Percentiles rank a stretch among this genome's conserved stretches.
phyloP scores from a whole-genome alignment of 2,329 filamentous ascomycete species.

The Trichoderma guizhouense region DNA sequence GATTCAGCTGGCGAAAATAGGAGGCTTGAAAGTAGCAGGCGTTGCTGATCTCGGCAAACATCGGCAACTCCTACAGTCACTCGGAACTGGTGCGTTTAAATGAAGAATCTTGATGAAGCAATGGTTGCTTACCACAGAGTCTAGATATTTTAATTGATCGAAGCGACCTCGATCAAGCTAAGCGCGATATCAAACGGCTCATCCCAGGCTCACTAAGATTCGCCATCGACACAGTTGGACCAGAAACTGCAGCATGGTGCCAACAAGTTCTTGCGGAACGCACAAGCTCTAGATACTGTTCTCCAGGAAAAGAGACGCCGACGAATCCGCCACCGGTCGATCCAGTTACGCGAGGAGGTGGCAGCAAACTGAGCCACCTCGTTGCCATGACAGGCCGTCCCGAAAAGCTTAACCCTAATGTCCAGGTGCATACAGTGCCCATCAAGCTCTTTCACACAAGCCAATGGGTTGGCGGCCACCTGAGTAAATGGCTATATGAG shows the following conservation, averaged over 20 bases:
- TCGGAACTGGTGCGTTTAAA: background rate
- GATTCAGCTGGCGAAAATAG: conserved; percentile 10
- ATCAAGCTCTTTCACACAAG: conserved; percentile 16
- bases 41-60: conserved; percentile 5
- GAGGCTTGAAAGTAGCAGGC: conserved; percentile 7
- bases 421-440: conserved; percentile 8
- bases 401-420: background rate
- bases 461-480: conserved; percentile 1
- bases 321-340: conserved; percentile 5
- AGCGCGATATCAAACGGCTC: conserved; percentile 8
- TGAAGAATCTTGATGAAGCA: background rate
- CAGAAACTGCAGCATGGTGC: conserved; percentile 10
- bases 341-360: background rate
- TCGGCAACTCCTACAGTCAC: background rate
- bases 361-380: conserved; percentile 15
- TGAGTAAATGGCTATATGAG: conserved; percentile 17
- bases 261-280: conserved; percentile 15
- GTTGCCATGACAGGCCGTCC: conserved; percentile 3
- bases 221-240: conserved; percentile 7
- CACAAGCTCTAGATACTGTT: conserved; percentile 15
- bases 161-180: conserved; percentile 14
- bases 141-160: conserved; percentile 2
- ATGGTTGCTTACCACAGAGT: background rate
- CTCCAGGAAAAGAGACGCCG: conserved; percentile 4
- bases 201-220: conserved; percentile 6